Evolutionary conservation across 2,329 filamentous ascomycete species (phyloP), one percentile per base, ranked within the genome.

Genomic region (Cladorrhinum sp.): DNA sequence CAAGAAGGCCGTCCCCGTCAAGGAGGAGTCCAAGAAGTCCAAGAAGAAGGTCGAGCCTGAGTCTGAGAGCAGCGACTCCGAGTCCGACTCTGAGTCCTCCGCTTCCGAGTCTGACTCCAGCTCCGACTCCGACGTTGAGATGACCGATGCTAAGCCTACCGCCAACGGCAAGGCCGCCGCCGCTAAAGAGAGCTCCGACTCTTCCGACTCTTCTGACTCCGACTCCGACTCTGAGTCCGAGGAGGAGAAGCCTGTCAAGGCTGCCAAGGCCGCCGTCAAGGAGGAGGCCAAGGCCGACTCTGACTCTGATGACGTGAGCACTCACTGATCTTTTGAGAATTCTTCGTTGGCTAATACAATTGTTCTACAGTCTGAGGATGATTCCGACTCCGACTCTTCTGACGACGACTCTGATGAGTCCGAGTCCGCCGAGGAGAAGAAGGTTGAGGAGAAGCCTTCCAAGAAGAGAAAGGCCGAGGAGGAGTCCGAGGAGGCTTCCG

Each of bases 401-500:
- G 71, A 71, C 57, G 70, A 73, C 55, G 72, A 69, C 58, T 65
- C 66, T 36, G 73, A 72, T 30, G 68, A 70, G 21, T 71, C 69
- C 21, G 67, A 69, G 49, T 73, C 70, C 18, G 70, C 69, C 18
- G 72, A 74, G 65, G 69, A 75, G 42, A 67, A 72, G 64, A 68
- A 67, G 53, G 69, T 80, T 76, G 76, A 75, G 60, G 80, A 82
- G 66, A 79, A 82, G 51, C 72, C 75, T 54, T 74, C 80, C 68
- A 88, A 87, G 82, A 88, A 88, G 83, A 84, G 86, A 75, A 88
- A 88, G 82, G 85, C 84, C 57, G 83, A 85, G 62, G 79, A 72
- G 57, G 70, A 71, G 60, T 73, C 77, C 58, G 78, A 80, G 60
- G 74, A 77, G 57, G 76, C 82, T 36, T 76, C 79, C 16, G 73